Evolutionary conservation across 805 yeast species (phyloP).

Genomic region (Candida easanensis): DNA sequence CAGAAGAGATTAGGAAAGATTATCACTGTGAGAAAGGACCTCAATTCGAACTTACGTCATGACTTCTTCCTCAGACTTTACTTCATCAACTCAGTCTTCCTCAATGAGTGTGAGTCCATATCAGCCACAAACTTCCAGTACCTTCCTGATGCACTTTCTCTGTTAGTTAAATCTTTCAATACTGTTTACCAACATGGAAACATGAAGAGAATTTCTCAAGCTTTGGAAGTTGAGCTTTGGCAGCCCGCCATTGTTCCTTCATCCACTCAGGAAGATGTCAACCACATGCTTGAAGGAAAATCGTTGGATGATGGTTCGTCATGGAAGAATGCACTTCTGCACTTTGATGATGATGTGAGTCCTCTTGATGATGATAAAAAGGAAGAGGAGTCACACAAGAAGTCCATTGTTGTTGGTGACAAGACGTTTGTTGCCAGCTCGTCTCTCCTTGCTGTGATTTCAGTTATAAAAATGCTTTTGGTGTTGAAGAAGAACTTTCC

Average conservation of each 20-base stretch:
- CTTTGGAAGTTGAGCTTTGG: constrained; percentile 76
- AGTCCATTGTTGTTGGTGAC: constrained; percentile 47
- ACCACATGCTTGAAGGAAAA: constrained; percentile 47
- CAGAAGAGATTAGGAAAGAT: constrained; percentile 79
- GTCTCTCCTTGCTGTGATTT: constrained; percentile 40
- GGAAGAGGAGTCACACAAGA: constrained; percentile 32
- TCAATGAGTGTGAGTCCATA: constrained; percentile 79
- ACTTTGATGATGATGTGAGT: constrained; percentile 20
- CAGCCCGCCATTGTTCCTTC: constrained; percentile 59
- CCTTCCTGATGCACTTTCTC: constrained; percentile 64
- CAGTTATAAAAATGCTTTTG: constrained; percentile 48
- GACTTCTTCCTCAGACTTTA: constrained; percentile 67
- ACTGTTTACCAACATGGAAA: constrained; percentile 52
- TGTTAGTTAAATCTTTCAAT: constrained; percentile 61
- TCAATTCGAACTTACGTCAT: constrained; percentile 54
- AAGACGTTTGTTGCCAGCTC: constrained; percentile 57
- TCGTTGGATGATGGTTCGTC: constrained; percentile 40
- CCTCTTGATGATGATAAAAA: constrained; percentile 1
- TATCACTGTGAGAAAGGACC: constrained; percentile 71
- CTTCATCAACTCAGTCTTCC: constrained; percentile 62
- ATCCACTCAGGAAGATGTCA: constrained; percentile 46
- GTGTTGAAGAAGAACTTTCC: constrained; percentile 58
- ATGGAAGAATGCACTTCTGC: constrained; percentile 42
- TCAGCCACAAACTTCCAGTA: constrained; percentile 59
- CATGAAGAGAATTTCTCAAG: constrained; percentile 42